Evolutionary conservation across 805 yeast genomes (phyloP).

Genomic region (Metschnikowia shivogae): DNA sequence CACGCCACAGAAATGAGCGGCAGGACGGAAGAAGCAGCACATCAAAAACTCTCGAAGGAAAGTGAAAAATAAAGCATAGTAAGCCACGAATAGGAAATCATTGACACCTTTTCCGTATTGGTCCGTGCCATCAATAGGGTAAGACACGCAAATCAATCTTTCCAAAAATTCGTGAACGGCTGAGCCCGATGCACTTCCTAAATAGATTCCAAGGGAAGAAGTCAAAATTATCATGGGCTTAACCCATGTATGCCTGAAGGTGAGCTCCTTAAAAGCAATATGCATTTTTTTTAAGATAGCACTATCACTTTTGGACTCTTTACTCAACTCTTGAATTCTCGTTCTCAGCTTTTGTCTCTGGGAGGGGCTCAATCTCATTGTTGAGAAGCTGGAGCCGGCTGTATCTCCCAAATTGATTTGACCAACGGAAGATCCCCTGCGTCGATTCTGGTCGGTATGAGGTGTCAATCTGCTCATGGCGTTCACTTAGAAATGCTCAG

Average conservation of each 20-base stretch:
- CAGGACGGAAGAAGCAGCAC: slow-evolving; percentile 75
- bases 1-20: slow-evolving; percentile 55
- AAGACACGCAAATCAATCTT: slow-evolving; percentile 61
- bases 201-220: slow-evolving; percentile 40
- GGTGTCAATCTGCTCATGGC: slow-evolving; percentile 13
- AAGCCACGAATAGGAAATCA: slow-evolving; percentile 76
- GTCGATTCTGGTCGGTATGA: slow-evolving; percentile 20
- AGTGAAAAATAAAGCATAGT: slow-evolving; percentile 82
- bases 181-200: slow-evolving; percentile 55
- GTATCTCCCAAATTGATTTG: slow-evolving; percentile 71
- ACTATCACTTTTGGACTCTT: slow-evolving; percentile 35
- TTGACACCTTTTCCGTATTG: slow-evolving; percentile 84
- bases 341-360: slow-evolving; percentile 32
- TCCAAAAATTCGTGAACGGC: slow-evolving; percentile 54
- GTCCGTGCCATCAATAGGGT: slow-evolving; percentile 55
- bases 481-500: background rate
- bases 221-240: slow-evolving; percentile 53
- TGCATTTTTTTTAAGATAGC: slow-evolving; percentile 54
- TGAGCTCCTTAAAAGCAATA: slow-evolving; percentile 55
- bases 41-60: slow-evolving; percentile 86
- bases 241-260: slow-evolving; percentile 67
- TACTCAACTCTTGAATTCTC: slow-evolving; percentile 29
- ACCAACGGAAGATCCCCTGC: slow-evolving; percentile 70
- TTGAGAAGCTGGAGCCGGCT: slow-evolving; percentile 60
- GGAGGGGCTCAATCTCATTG: slow-evolving; percentile 51